These are phyloP conservation scores for Mrakia gelida DNA, from an alignment of 768 basidiomycete genomes.

Conservation along the genomic window DNA sequence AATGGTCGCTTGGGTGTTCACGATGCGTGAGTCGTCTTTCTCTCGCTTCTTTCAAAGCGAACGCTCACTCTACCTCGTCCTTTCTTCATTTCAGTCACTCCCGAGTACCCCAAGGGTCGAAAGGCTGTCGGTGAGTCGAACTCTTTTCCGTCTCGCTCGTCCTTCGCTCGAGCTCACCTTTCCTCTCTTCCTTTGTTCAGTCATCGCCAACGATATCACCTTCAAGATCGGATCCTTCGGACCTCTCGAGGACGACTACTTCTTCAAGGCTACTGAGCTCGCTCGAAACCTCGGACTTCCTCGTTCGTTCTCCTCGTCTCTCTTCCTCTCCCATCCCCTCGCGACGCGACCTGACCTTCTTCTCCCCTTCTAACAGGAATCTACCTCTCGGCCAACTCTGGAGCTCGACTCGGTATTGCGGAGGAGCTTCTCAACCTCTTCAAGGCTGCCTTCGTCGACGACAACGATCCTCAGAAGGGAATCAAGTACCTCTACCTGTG, in stretches of 20 bases:
- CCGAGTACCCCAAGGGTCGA: slow-evolving; percentile 86
- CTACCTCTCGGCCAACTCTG: slow-evolving; percentile 98
- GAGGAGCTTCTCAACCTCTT: slow-evolving; percentile 86
- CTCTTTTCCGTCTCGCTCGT: not conserved
- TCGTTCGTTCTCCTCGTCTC: slow-evolving; percentile 46
- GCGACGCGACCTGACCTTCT: not conserved
- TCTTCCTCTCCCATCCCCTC: not conserved
- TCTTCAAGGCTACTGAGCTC: slow-evolving; percentile 89
- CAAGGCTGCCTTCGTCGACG: slow-evolving; percentile 85
- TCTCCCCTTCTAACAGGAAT: slow-evolving; percentile 45
- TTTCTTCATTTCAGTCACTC: slow-evolving; percentile 40
- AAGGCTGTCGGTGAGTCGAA: slow-evolving; percentile 57
- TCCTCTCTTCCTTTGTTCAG: not conserved
- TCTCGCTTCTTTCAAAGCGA: not conserved
- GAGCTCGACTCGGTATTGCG: slow-evolving; percentile 90
- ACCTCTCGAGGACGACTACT: slow-evolving; percentile 91
- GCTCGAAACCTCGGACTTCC: slow-evolving; percentile 83
- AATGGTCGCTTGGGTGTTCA: slow-evolving; percentile 98
- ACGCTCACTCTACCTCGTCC: not conserved
- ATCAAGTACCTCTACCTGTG: slow-evolving; percentile 86
- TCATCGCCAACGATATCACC: slow-evolving; percentile 96
- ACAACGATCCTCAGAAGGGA: slow-evolving; percentile 82
- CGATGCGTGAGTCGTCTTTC: slow-evolving; percentile 56
- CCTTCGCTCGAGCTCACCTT: not conserved
- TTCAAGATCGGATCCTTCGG: slow-evolving; percentile 98